Evolutionary conservation across 257 asterid genomes (phyloP).

Genomic region (Penstemon newberryi): DNA sequence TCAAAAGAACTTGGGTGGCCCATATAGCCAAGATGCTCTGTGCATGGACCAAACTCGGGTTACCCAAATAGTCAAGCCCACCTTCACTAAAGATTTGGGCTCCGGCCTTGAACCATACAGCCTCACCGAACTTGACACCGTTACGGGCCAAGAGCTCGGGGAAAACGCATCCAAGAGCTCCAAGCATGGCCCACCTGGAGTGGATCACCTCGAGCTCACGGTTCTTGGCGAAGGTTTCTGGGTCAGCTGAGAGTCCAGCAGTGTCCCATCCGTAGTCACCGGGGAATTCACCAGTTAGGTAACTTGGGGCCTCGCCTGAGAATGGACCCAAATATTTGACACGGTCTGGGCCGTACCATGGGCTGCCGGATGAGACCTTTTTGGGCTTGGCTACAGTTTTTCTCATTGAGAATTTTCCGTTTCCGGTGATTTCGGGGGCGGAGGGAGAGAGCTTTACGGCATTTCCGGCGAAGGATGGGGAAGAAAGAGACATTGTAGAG

Average conservation of each 20-base stretch:
- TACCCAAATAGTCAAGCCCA: slow-evolving; percentile 68
- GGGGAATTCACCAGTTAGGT: slow-evolving; percentile 49
- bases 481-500: slow-evolving; percentile 57
- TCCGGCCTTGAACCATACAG: slow-evolving; percentile 66
- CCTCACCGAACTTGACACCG: slow-evolving; percentile 59
- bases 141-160: slow-evolving; percentile 66
- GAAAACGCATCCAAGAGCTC: slow-evolving; percentile 64
- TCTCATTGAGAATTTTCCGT: slow-evolving; percentile 49
- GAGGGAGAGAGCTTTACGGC: slow-evolving; percentile 41
- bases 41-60: slow-evolving; percentile 65
- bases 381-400: slow-evolving; percentile 35
- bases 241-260: slow-evolving; percentile 50
- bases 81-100: slow-evolving; percentile 66
- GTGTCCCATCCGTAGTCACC: slow-evolving; percentile 59
- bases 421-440: slow-evolving; percentile 39
- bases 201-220: slow-evolving; percentile 51
- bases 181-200: slow-evolving; percentile 63
- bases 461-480: slow-evolving; percentile 54
- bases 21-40: slow-evolving; percentile 71
- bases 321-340: slow-evolving; percentile 44
- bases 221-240: slow-evolving; percentile 49
- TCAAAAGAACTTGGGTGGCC: slow-evolving; percentile 56
- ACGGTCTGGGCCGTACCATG: slow-evolving; percentile 49
- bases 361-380: slow-evolving; percentile 46
- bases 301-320: slow-evolving; percentile 47